These are phyloP conservation scores for Kwoniella heveanensis DNA, from an alignment of 768 basidiomycete species.

Conservation along the genomic window DNA sequence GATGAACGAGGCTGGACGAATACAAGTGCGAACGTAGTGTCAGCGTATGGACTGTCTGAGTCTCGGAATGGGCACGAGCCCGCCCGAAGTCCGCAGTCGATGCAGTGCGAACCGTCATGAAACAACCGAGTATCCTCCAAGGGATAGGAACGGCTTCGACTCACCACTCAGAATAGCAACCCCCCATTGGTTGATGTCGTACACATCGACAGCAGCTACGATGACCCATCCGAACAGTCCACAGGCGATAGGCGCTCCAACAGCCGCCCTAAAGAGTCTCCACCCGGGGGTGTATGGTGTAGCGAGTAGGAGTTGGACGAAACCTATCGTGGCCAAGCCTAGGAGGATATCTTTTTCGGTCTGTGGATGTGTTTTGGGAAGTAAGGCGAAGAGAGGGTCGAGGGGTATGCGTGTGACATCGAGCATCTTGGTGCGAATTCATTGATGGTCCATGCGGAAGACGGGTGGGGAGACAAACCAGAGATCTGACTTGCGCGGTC, in stretches of 20 bases:
- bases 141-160: neutral
- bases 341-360: neutral
- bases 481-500: too few species aligned
- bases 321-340: conserved; percentile 5
- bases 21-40: neutral
- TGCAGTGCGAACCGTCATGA: too few species aligned
- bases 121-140: too few species aligned
- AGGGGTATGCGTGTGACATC: conserved; percentile 9
- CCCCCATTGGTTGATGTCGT: conserved; percentile 21
- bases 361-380: conserved; percentile 2
- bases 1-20: conserved; percentile 1
- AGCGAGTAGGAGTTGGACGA: conserved; percentile 9
- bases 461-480: too few species aligned
- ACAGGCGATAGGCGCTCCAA: conserved; percentile 6
- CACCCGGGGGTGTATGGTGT: conserved; percentile 34
- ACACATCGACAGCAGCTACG: neutral
- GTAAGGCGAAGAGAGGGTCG: neutral
- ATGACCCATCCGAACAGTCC: conserved; percentile 7
- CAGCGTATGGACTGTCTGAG: too few species aligned
- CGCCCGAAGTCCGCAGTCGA: too few species aligned
- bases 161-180: conserved; percentile 10
- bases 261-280: conserved; percentile 25
- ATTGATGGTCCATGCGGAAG: too few species aligned
- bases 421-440: neutral
- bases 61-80: too few species aligned